Conservation (phyloP, 1,139 yeast genomes). For the Yamadazyma pseudoaaseri region DNA sequence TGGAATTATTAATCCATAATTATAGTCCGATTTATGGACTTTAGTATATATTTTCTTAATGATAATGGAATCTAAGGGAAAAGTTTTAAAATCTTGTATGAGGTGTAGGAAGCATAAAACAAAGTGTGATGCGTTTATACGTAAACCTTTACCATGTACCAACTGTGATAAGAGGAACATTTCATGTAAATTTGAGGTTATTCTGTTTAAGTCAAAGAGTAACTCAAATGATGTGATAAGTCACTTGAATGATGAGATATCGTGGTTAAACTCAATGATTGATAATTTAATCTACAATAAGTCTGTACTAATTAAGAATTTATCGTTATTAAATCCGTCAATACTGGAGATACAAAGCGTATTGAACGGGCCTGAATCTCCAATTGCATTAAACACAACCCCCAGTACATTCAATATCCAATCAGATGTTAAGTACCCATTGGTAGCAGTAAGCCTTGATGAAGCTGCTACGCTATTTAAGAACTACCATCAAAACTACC, state of each 20-base stretch:
- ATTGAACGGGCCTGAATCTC: slow-evolving; percentile 8
- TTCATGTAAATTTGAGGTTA: slow-evolving; percentile 50
- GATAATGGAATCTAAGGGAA: slow-evolving; percentile 10
- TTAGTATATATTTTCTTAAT: background rate
- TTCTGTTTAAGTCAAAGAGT: slow-evolving; percentile 27
- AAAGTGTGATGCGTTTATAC: slow-evolving; percentile 55
- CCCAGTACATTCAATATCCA: slow-evolving; percentile 8
- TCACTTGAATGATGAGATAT: slow-evolving; percentile 30
- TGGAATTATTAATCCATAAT: slow-evolving; percentile 6
- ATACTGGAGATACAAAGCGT: slow-evolving; percentile 30
- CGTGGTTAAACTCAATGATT: slow-evolving; percentile 24
- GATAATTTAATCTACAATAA: slow-evolving; percentile 17
- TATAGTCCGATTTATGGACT: slow-evolving; percentile 2
- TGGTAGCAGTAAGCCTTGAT: slow-evolving; percentile 25
- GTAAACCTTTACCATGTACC: slow-evolving; percentile 56
- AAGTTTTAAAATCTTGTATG: slow-evolving; percentile 55
- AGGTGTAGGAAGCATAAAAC: slow-evolving; percentile 67
- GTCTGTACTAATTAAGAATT: slow-evolving; percentile 8
- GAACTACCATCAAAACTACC: slow-evolving; percentile 32
- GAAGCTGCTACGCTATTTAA: slow-evolving; percentile 30
- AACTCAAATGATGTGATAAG: slow-evolving; percentile 30
- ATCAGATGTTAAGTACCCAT: slow-evolving; percentile 8
- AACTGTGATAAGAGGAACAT: slow-evolving; percentile 53
- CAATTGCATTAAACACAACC: background rate
- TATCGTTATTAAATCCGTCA: slow-evolving; percentile 22